Evolutionary conservation across 345 rosid species (phyloP).

Genomic region (Murraya paniculata): DNA sequence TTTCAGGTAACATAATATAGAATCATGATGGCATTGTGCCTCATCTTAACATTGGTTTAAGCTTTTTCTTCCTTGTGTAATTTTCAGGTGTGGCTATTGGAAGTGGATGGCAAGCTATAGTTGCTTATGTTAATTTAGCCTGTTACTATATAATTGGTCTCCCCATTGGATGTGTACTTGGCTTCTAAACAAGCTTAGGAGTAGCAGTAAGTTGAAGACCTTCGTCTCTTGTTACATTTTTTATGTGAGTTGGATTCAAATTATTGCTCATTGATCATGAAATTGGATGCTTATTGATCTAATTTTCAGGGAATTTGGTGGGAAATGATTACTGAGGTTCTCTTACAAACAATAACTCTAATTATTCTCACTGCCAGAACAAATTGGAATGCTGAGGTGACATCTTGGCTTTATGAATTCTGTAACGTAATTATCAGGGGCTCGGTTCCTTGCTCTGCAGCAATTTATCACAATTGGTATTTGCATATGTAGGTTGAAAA

Average conservation of each 20-base stretch:
- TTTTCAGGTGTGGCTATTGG: slow-evolving; percentile 86
- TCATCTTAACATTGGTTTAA: not conserved
- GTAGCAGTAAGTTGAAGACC: slow-evolving; percentile 49
- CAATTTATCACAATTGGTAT: not conserved
- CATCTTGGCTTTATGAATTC: not conserved
- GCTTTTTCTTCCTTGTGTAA: not conserved
- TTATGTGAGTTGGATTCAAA: not conserved
- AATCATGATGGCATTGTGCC: not conserved
- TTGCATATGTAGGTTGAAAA: slow-evolving; percentile 51
- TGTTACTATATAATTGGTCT: slow-evolving; percentile 83
- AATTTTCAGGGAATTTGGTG: slow-evolving; percentile 56
- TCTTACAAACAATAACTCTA: slow-evolving; percentile 63
- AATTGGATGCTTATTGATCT: not conserved
- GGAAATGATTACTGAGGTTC: slow-evolving; percentile 81
- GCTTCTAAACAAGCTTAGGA: slow-evolving; percentile 75
- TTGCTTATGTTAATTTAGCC: slow-evolving; percentile 78
- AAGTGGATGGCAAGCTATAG: slow-evolving; percentile 93
- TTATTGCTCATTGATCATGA: not conserved
- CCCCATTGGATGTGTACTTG: slow-evolving; percentile 82
- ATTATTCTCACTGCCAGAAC: slow-evolving; percentile 73
- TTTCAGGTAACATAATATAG: slow-evolving; percentile 49
- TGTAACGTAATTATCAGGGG: not conserved
- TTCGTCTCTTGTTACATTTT: not conserved
- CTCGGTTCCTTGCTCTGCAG: not conserved
- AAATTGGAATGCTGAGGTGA: slow-evolving; percentile 79